These are phyloP conservation scores for Platismatia glauca DNA, from an alignment of 495 filamentous ascomycete genomes.

Conservation along the genomic window DNA sequence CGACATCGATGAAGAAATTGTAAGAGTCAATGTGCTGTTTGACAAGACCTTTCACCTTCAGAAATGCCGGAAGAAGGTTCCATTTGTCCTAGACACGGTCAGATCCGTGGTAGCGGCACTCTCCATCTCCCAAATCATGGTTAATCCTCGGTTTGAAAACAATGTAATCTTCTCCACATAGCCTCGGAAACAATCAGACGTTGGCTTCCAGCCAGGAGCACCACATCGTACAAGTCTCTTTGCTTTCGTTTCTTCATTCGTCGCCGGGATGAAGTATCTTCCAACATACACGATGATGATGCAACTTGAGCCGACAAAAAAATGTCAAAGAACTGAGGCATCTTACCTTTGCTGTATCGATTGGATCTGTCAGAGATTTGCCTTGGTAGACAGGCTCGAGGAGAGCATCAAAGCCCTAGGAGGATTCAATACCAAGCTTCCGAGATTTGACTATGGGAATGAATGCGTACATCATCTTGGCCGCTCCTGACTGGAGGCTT, in stretches of 20 bases:
- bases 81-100: constrained; percentile 63
- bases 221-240: neutral
- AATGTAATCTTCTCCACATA: neutral
- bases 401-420: constrained; percentile 63
- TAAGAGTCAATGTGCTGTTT: constrained; percentile 99
- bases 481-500: constrained; percentile 21
- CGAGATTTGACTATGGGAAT: neutral
- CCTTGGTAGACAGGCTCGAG: constrained; percentile 94
- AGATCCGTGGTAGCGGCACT: neutral
- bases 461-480: constrained; percentile 5
- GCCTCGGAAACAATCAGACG: neutral
- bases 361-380: constrained; percentile 85
- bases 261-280: neutral
- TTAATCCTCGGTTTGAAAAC: neutral
- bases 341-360: constrained; percentile 63
- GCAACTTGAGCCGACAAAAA: neutral
- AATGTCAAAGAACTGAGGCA: neutral
- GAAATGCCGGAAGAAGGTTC: constrained; percentile 89
- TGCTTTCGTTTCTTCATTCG: neutral
- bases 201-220: neutral
- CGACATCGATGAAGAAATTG: constrained; percentile 92
- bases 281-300: neutral
- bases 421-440: neutral
- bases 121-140: neutral
- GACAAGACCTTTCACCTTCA: constrained; percentile 92